These are phyloP conservation scores for Tuber indicum DNA, from an alignment of 495 filamentous ascomycete genomes.

Conservation along the genomic window DNA sequence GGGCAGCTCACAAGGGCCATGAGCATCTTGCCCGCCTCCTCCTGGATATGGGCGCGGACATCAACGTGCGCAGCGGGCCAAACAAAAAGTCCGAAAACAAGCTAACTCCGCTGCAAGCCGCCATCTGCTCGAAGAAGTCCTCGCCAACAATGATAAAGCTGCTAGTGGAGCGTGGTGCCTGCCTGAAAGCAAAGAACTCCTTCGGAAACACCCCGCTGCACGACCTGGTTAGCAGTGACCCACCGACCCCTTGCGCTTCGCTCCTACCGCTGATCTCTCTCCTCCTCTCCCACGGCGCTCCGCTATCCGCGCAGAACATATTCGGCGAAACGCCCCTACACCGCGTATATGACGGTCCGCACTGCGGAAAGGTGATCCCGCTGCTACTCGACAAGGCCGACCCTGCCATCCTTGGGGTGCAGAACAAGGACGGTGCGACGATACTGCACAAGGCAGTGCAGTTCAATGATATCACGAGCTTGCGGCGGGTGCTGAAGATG, in stretches of 20 bases:
- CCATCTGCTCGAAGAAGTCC: neutral
- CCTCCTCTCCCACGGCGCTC: neutral
- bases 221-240: neutral
- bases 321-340: constrained; percentile 2
- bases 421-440: neutral
- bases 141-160: neutral
- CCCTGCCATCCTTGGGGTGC: neutral
- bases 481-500: neutral
- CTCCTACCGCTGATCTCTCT: neutral
- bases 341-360: neutral
- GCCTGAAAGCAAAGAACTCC: neutral
- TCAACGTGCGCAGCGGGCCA: neutral
- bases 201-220: constrained; percentile 10
- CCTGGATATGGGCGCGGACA: constrained; percentile 5
- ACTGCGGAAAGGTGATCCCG: neutral
- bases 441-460: constrained; percentile 6
- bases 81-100: neutral
- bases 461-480: neutral
- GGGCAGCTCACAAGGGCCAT: constrained; percentile 2
- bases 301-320: neutral
- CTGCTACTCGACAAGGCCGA: constrained; percentile 11
- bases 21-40: constrained; percentile 7
- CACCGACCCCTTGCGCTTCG: neutral
- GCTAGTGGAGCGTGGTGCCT: constrained; percentile 2
- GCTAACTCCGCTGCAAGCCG: constrained; percentile 5